Conservation (phyloP, 352 stramenopile genomes). For the Pythium aphanidermatum region DNA sequence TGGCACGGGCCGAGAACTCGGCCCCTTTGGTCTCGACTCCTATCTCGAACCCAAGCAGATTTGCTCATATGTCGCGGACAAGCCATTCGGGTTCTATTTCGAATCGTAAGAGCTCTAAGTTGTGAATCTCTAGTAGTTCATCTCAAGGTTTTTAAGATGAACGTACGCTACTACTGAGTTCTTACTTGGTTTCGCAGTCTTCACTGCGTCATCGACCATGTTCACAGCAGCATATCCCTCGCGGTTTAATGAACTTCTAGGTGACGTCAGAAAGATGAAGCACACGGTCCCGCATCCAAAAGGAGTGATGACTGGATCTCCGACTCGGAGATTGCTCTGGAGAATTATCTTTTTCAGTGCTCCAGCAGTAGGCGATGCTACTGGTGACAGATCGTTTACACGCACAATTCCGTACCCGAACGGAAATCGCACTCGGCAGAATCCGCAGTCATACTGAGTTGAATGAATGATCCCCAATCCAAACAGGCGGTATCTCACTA, state of each 20-base stretch:
- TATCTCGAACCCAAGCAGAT: constrained; percentile 74
- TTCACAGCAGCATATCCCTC: constrained; percentile 5
- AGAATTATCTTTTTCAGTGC: constrained; percentile 18
- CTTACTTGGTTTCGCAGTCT: not conserved
- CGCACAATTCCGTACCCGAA: constrained; percentile 61
- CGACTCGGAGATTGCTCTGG: constrained; percentile 26
- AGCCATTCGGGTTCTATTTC: constrained; percentile 59
- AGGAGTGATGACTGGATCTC: constrained; percentile 62
- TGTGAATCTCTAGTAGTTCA: constrained; percentile 10
- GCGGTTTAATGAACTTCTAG: not conserved
- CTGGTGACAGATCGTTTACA: constrained; percentile 36
- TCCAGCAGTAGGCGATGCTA: constrained; percentile 27
- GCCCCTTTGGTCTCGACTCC: constrained; percentile 48
- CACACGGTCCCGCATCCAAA: constrained; percentile 44
- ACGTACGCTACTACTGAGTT: constrained; percentile 14
- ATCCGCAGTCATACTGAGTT: constrained; percentile 48
- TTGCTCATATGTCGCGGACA: constrained; percentile 63
- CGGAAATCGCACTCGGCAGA: constrained; percentile 53
- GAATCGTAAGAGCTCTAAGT: constrained; percentile 10
- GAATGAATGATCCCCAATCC: constrained; percentile 59
- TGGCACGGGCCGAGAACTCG: constrained; percentile 66
- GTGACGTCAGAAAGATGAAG: not conserved
- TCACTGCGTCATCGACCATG: constrained; percentile 2
- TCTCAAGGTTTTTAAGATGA: not conserved
- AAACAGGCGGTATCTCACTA: constrained; percentile 44